These are phyloP conservation scores for Diutina rugosa DNA, from an alignment of 1,139 yeast genomes.

Conservation along the genomic window DNA sequence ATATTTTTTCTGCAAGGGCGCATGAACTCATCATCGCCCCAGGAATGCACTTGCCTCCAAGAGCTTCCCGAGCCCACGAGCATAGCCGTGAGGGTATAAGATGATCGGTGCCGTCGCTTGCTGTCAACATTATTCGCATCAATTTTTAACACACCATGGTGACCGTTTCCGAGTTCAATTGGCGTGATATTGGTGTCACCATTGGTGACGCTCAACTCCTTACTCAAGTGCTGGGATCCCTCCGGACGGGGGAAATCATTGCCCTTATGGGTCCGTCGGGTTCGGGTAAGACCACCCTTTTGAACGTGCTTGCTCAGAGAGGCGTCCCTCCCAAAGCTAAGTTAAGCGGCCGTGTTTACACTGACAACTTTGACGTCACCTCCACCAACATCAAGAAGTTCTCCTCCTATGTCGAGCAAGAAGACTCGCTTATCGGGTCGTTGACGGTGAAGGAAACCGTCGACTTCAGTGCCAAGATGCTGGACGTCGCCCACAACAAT, in stretches of 20 bases:
- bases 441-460: conserved; percentile 72
- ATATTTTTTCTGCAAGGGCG: background rate
- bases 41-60: background rate
- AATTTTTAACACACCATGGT: background rate
- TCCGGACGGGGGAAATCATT: conserved; percentile 52
- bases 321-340: conserved; percentile 11
- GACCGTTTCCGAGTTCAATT: conserved; percentile 1
- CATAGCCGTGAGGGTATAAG: background rate
- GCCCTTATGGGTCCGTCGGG: conserved; percentile 89
- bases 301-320: conserved; percentile 57
- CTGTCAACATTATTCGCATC: background rate
- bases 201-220: conserved; percentile 18
- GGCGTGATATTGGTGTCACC: conserved; percentile 4
- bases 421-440: conserved; percentile 56
- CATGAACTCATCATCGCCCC: background rate
- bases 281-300: conserved; percentile 67
- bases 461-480: conserved; percentile 52
- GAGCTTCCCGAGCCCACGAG: background rate
- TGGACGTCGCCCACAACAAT: background rate
- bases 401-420: conserved; percentile 67
- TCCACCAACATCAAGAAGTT: conserved; percentile 30
- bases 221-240: conserved; percentile 39
- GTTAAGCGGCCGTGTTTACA: conserved; percentile 5
- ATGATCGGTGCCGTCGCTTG: background rate
- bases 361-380: conserved; percentile 24